phyloP scores from a whole-genome alignment of 805 yeast genomes.

The Kazachstania viticola region DNA sequence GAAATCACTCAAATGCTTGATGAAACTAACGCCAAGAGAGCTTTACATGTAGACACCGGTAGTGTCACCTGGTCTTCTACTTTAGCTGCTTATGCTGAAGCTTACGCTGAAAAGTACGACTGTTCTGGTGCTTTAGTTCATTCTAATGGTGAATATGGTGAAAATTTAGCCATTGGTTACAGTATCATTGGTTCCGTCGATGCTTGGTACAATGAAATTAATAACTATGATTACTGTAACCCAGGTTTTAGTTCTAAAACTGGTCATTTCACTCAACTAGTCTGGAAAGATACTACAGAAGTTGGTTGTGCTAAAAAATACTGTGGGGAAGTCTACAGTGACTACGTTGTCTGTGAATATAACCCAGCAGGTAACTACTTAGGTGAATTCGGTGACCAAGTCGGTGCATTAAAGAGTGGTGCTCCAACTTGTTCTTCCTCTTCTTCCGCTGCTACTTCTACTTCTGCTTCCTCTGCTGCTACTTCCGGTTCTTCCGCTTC shows the following conservation, averaged over 20 bases:
- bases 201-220: slow-evolving; percentile 64
- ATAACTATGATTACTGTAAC: slow-evolving; percentile 40
- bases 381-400: slow-evolving; percentile 36
- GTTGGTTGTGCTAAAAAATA: slow-evolving; percentile 64
- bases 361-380: slow-evolving; percentile 60
- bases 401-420: slow-evolving; percentile 6
- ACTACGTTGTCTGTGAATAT: slow-evolving; percentile 66
- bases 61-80: slow-evolving; percentile 38
- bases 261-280: slow-evolving; percentile 69
- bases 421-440: background rate
- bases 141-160: slow-evolving; percentile 50
- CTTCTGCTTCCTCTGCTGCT: background rate
- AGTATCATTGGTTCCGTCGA: slow-evolving; percentile 36
- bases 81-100: slow-evolving; percentile 37
- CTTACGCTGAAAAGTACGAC: slow-evolving; percentile 37
- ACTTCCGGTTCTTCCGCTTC: background rate
- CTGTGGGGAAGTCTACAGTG: slow-evolving; percentile 43
- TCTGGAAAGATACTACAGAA: slow-evolving; percentile 51
- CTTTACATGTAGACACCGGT: slow-evolving; percentile 18
- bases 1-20: background rate
- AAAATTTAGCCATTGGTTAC: slow-evolving; percentile 62
- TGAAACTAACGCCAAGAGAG: slow-evolving; percentile 32
- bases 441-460: background rate
- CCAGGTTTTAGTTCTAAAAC: slow-evolving; percentile 32
- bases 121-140: slow-evolving; percentile 51